These are phyloP conservation scores for Coniochaeta hoffmannii DNA, from an alignment of 2,329 filamentous ascomycete genomes.

Conservation along the genomic window DNA sequence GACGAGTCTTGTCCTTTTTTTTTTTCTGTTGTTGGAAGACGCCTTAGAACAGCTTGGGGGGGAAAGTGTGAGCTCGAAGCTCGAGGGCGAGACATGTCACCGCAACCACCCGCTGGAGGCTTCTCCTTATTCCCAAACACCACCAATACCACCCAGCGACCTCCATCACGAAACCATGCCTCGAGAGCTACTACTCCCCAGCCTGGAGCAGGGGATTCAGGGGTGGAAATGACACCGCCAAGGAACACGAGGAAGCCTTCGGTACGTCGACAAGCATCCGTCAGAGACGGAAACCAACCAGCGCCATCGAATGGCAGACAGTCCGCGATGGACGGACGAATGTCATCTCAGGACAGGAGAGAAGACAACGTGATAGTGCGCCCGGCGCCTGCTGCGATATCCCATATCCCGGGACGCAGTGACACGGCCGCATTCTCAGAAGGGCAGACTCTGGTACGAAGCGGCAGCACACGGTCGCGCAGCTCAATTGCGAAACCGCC, in stretches of 20 bases:
- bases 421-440: slow-evolving; percentile 46
- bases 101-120: slow-evolving; percentile 28
- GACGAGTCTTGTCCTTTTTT: no score
- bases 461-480: slow-evolving; percentile 40
- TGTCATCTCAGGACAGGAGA: slow-evolving; percentile 6
- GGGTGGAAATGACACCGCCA: slow-evolving; percentile 20
- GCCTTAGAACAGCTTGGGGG: background rate
- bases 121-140: slow-evolving; percentile 53
- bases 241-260: slow-evolving; percentile 25
- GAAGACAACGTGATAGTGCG: slow-evolving; percentile 26
- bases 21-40: no score
- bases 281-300: slow-evolving; percentile 24
- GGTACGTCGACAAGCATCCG: slow-evolving; percentile 22
- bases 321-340: slow-evolving; percentile 6
- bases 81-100: background rate
- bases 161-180: slow-evolving; percentile 35
- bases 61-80: background rate
- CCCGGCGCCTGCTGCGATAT: slow-evolving; percentile 32
- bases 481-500: slow-evolving; percentile 52
- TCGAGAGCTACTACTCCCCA: slow-evolving; percentile 29
- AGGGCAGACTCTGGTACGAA: slow-evolving; percentile 40
- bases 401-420: slow-evolving; percentile 36
- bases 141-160: slow-evolving; percentile 23
- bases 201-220: slow-evolving; percentile 13
- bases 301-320: background rate